Evolutionary conservation across 768 basidiomycete genomes (phyloP).

Genomic region (Macrolepiota dolichaula): DNA sequence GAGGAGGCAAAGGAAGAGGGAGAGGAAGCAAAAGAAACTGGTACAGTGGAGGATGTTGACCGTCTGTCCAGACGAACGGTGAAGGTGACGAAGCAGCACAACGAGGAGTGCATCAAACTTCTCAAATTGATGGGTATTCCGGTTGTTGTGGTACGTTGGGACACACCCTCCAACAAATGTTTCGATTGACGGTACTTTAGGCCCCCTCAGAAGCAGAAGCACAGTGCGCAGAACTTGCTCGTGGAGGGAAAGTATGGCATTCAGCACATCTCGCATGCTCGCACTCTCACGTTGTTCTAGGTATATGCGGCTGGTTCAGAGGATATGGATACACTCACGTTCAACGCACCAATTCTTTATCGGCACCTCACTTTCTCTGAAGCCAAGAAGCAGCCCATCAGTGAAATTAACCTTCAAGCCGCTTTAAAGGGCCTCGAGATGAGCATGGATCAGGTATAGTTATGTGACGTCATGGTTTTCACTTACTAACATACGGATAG

Average conservation of each 20-base stretch:
- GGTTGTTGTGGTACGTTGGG: slow-evolving; percentile 70
- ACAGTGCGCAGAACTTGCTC: slow-evolving; percentile 97
- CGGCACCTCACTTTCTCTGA: slow-evolving; percentile 98
- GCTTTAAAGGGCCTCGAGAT: slow-evolving; percentile 89
- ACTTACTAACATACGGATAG: slow-evolving; percentile 33
- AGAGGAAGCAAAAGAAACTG: slow-evolving; percentile 95
- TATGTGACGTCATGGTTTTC: background rate
- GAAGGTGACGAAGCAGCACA: slow-evolving; percentile 93
- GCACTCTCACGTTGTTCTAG: slow-evolving; percentile 30
- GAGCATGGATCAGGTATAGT: slow-evolving; percentile 80
- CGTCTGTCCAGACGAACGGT: slow-evolving; percentile 87
- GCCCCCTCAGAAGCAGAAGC: slow-evolving; percentile 99
- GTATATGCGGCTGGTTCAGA: slow-evolving; percentile 98
- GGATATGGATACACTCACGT: slow-evolving; percentile 99
- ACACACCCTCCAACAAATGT: background rate
- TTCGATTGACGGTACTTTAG: slow-evolving; percentile 35
- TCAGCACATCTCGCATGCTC: background rate
- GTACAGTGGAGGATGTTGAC: slow-evolving; percentile 91
- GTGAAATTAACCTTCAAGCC: slow-evolving; percentile 79
- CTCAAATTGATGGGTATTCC: slow-evolving; percentile 97
- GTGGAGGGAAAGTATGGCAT: slow-evolving; percentile 76
- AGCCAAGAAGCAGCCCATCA: slow-evolving; percentile 95
- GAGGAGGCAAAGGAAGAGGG: slow-evolving; percentile 94
- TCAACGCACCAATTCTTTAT: slow-evolving; percentile 85
- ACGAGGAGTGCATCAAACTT: slow-evolving; percentile 88